Base-by-base conservation (phyloP, 768 basidiomycete genomes). In the Suillus paluster region DNA sequence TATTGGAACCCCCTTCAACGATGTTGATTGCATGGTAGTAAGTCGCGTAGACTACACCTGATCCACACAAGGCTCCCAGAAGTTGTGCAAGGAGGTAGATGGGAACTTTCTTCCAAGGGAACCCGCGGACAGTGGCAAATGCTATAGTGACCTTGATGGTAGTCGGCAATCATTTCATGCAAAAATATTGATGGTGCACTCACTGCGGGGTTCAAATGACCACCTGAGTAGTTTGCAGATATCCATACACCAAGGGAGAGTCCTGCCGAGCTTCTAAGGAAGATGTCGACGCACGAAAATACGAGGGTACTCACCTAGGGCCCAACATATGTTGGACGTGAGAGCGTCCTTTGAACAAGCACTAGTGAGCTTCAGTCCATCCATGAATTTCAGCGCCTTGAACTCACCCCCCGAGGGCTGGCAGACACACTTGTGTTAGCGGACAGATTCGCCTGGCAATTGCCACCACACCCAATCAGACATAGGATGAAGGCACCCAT, bases 51-150 rank as follows among this genome's bases (percentile, higher is more conserved):
- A 83, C 72, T 53, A 84, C 64, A 1, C 80, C 79, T 5, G 81
- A 81, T 7, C 84, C 87, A 30, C 79, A 73, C 41, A 86, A 63
- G 5, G 78, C 86, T 12, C 86, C 87, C 61, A 87, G 66, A 25
- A 85, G 46, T 70, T 89, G 87, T 0, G 84, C 80, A 58, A 84
- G 68, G 36, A 88, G 83, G 74, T 84, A 90, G 19, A 77, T 81
- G 0, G 90, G 90, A 0, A 90, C 90, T 73, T 91, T 91, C 65
- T 78, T 80, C 86, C 87, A 87, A 0, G 90, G 88, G 73, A 92
- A 91, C 41, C 83, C 84, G 66, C 89, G 83, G 74, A 84, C 89
- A 1, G 82, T 76, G 9, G 86, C 87, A 48, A 90, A 71, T 12
- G 83, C 79, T 46, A 92, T 70, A 5, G 90, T 92, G 34, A 90